These are phyloP conservation scores for Pseudogymnoascus destructans DNA, from an alignment of 2,329 filamentous ascomycete genomes.

Conservation along the genomic window DNA sequence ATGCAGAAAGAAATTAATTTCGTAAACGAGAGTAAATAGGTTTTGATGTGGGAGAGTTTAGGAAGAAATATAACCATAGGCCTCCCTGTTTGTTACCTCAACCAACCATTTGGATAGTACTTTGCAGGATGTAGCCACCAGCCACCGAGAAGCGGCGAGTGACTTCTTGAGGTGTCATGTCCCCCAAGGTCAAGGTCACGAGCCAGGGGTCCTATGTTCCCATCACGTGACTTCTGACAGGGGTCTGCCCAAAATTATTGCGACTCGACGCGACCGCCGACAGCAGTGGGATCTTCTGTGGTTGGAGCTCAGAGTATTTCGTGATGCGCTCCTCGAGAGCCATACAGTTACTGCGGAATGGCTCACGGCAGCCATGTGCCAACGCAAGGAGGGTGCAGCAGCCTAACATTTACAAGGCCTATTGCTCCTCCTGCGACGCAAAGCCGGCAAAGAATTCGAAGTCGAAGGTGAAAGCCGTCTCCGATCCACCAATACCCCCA, in stretches of 20 bases:
- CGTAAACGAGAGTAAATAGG: too few relatives aligned
- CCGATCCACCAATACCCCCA: constrained; percentile 15
- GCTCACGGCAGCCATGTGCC: constrained; percentile 7
- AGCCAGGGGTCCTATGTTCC: background rate
- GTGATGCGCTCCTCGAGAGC: constrained; percentile 25
- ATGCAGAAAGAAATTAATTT: too few relatives aligned
- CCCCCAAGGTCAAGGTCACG: constrained; percentile 3
- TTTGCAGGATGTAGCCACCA: too few relatives aligned
- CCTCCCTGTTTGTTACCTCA: too few relatives aligned
- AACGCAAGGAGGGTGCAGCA: background rate
- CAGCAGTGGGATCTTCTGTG: background rate
- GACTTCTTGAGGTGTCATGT: too few relatives aligned
- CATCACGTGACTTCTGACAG: background rate
- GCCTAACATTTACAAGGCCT: constrained; percentile 15
- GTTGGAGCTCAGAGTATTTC: constrained; percentile 8
- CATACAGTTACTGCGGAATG: constrained; percentile 17
- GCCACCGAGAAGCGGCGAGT: too few relatives aligned
- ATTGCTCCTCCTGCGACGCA: constrained; percentile 24
- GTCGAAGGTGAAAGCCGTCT: constrained; percentile 10
- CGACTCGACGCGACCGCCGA: background rate
- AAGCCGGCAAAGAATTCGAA: constrained; percentile 4
- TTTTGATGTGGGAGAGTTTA: too few relatives aligned
- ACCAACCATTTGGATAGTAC: too few relatives aligned
- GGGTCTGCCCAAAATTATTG: background rate
- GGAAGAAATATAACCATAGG: too few relatives aligned